These are phyloP conservation scores for Fusarium goolgardi DNA, from an alignment of 2,329 filamentous ascomycete species.

Conservation along the genomic window DNA sequence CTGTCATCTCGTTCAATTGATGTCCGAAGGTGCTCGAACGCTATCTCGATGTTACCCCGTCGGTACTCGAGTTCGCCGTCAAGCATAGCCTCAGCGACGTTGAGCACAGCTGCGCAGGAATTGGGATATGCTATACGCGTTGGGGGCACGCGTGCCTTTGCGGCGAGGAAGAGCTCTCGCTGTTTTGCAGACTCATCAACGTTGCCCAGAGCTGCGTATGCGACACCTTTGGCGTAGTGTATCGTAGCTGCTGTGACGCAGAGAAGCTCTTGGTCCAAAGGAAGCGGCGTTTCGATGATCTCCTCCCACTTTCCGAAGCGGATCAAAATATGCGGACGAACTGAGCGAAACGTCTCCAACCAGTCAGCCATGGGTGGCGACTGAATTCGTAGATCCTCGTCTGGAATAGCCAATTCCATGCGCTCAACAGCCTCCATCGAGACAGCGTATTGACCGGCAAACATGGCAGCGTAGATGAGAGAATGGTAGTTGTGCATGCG, in stretches of 20 bases:
- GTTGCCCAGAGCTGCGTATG: constrained; percentile 67
- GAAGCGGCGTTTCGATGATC: constrained; percentile 66
- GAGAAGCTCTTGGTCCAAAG: constrained; percentile 68
- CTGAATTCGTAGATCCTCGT: constrained; percentile 56
- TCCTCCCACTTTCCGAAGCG: constrained; percentile 78
- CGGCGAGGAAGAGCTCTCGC: constrained; percentile 61
- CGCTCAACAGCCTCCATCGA: constrained; percentile 68
- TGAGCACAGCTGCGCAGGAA: too few relatives aligned
- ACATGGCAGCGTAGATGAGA: constrained; percentile 80
- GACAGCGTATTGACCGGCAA: constrained; percentile 71
- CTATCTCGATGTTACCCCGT: constrained; percentile 64
- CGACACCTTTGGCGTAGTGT: constrained; percentile 76
- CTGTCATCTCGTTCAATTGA: constrained; percentile 69
- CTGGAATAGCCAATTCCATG: constrained; percentile 71
- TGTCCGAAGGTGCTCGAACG: constrained; percentile 66
- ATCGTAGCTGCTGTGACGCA: constrained; percentile 74
- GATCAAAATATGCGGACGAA: constrained; percentile 74
- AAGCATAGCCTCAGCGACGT: constrained; percentile 65
- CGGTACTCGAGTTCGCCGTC: constrained; percentile 79
- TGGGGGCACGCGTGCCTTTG: constrained; percentile 62
- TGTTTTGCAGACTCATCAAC: constrained; percentile 64
- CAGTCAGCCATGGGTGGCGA: constrained; percentile 80
- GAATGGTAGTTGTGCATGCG: constrained; percentile 79
- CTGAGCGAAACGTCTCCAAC: constrained; percentile 74
- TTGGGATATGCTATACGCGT: constrained; percentile 65